A percentile compares a stretch with the other conserved stretches of the same genome.
These are phyloP conservation scores for Magnaporthiopsis rhizophila DNA, from an alignment of 2,329 filamentous ascomycete species.

Conservation along the genomic window DNA sequence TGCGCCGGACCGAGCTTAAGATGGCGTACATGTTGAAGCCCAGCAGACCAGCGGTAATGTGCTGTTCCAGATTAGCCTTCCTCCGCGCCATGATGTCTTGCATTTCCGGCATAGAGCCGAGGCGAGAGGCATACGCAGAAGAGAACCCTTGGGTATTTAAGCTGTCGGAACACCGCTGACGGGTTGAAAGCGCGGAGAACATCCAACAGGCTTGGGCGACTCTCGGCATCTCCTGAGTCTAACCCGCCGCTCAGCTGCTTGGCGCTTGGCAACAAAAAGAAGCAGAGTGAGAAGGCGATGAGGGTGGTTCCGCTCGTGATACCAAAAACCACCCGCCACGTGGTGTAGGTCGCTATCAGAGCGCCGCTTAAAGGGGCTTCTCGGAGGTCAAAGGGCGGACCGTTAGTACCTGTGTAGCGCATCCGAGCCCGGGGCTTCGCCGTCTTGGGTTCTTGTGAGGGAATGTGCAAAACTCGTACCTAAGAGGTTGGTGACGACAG, in stretches of 20 bases:
- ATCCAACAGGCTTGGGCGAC: background rate
- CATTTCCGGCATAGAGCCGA: too few species aligned
- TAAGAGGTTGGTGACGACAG: background rate
- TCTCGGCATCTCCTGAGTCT: background rate
- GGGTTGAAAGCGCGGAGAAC: conserved; percentile 9
- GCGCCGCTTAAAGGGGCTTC: conserved; percentile 61
- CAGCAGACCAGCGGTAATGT: conserved; percentile 42
- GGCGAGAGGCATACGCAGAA: background rate
- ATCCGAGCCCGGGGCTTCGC: background rate
- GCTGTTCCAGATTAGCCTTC: conserved; percentile 1
- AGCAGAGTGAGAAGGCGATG: conserved; percentile 18
- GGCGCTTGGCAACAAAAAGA: conserved; percentile 18
- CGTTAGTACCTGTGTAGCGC: background rate
- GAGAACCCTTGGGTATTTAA: conserved; percentile 8
- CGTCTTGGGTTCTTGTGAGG: background rate
- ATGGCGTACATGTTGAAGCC: conserved; percentile 59
- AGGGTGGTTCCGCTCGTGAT: conserved; percentile 23
- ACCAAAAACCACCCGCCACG: conserved; percentile 51
- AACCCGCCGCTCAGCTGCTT: background rate
- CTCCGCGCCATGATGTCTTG: background rate
- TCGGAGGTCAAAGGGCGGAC: too few species aligned
- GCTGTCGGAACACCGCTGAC: conserved; percentile 5
- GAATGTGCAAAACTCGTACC: background rate
- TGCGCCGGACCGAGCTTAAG: conserved; percentile 61
- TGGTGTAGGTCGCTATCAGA: conserved; percentile 66